Conservation (phyloP, 2,329 filamentous ascomycete genomes). For the Sclerotinia nivalis region DNA sequence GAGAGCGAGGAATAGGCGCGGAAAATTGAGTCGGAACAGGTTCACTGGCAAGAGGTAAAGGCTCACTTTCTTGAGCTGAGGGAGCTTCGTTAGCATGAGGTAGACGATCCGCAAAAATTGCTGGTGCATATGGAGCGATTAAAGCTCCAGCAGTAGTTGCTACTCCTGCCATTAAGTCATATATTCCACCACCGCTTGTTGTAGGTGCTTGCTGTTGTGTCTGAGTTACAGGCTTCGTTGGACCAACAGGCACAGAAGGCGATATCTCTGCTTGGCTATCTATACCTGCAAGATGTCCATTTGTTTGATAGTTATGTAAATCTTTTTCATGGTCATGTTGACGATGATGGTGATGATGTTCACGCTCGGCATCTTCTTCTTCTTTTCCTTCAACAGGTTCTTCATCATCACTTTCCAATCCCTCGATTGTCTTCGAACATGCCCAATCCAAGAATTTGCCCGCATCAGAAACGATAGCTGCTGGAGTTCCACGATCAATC, state of each 20-base stretch:
- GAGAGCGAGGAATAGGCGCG: constrained; percentile 20
- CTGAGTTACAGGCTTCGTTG: constrained; percentile 8
- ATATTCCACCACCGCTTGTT: constrained; percentile 49
- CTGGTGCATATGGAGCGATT: constrained; percentile 43
- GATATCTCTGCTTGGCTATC: constrained; percentile 26
- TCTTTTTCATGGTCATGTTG: constrained; percentile 36
- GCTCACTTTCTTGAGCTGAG: constrained; percentile 35
- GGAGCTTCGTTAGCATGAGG: constrained; percentile 31
- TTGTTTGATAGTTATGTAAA: constrained; percentile 40
- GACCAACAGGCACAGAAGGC: not conserved
- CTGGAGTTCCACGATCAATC: constrained; percentile 69
- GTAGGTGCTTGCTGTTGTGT: constrained; percentile 15
- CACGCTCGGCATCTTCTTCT: constrained; percentile 27
- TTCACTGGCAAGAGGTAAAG: constrained; percentile 37
- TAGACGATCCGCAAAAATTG: constrained; percentile 37
- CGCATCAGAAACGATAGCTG: constrained; percentile 64
- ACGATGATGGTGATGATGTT: constrained; percentile 28
- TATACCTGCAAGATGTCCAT: constrained; percentile 37
- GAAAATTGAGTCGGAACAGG: constrained; percentile 36
- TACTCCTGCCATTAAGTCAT: constrained; percentile 56
- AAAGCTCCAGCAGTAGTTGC: constrained; percentile 53
- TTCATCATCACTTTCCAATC: constrained; percentile 36
- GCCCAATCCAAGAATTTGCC: constrained; percentile 72
- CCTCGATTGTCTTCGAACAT: constrained; percentile 44
- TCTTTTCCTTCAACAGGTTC: constrained; percentile 26